A percentile compares a stretch with the other conserved stretches of the same genome.
These are phyloP conservation scores for Centaurea solstitialis DNA, from an alignment of 129 eudicot species.

Conservation along the genomic window DNA sequence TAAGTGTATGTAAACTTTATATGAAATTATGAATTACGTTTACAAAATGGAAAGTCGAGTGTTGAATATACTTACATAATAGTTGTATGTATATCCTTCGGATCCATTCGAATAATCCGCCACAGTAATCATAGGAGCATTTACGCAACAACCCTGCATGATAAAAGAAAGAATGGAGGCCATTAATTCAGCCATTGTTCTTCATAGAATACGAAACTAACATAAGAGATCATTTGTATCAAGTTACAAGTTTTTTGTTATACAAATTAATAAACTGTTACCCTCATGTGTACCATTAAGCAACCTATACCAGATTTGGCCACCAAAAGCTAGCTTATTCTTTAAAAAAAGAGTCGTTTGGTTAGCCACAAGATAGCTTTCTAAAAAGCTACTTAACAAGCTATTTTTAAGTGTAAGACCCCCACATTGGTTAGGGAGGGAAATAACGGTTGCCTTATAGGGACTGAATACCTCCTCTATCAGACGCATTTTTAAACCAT, in stretches of 20 bases:
- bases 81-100: conserved; percentile 90
- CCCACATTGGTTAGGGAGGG: too few species aligned
- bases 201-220: not conserved
- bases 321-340: not conserved
- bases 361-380: too few species aligned
- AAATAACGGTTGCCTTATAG: too few species aligned
- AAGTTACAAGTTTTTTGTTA: not conserved
- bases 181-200: not conserved
- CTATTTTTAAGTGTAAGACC: too few species aligned
- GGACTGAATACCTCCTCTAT: too few species aligned
- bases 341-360: not conserved
- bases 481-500: too few species aligned
- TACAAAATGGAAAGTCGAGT: not conserved
- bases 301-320: not conserved
- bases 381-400: too few species aligned
- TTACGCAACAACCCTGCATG: conserved; percentile 90
- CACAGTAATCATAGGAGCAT: conserved; percentile 99
- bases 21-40: too few species aligned
- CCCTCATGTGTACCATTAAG: not conserved
- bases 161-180: not conserved
- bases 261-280: too few species aligned
- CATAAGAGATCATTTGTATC: not conserved
- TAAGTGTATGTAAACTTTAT: not conserved
- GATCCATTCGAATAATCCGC: conserved; percentile 98
- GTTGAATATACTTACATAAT: conserved; percentile 57